A percentile compares a stretch with the other conserved stretches of the same genome.
These are phyloP conservation scores for Fusarium subglutinans DNA, from an alignment of 2,329 filamentous ascomycete genomes.

Conservation along the genomic window DNA sequence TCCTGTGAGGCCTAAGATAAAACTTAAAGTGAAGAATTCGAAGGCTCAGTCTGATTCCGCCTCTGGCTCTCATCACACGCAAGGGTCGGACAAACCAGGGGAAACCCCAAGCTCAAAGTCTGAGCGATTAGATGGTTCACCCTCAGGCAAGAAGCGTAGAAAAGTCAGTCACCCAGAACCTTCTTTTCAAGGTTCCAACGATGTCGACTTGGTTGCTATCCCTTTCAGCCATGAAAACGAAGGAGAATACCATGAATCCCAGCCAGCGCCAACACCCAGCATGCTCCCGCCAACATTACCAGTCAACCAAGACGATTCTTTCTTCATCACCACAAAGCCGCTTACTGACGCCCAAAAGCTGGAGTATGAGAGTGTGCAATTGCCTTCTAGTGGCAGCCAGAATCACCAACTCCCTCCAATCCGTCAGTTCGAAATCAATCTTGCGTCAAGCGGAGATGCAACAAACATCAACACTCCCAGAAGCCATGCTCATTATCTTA, in stretches of 20 bases:
- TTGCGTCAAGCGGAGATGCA: constrained; percentile 46
- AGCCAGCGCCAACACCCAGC: constrained; percentile 29
- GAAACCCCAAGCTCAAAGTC: background rate
- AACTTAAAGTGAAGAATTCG: constrained; percentile 28
- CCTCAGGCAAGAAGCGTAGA: constrained; percentile 36
- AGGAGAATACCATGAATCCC: constrained; percentile 2
- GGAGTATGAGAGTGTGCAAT: constrained; percentile 46
- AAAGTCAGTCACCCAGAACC: constrained; percentile 23
- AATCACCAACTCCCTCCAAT: constrained; percentile 28
- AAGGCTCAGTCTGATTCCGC: background rate
- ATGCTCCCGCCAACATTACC: constrained; percentile 44
- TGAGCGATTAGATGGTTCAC: background rate
- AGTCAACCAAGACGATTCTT: constrained; percentile 41
- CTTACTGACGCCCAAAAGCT: constrained; percentile 51
- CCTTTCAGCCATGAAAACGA: constrained; percentile 35
- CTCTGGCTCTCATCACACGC: background rate
- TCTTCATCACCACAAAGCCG: constrained; percentile 47
- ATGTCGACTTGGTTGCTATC: constrained; percentile 40
- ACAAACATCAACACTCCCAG: constrained; percentile 51
- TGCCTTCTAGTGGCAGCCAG: constrained; percentile 27
- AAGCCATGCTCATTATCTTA: constrained; percentile 31
- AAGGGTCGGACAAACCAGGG: background rate
- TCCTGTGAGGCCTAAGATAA: constrained; percentile 15
- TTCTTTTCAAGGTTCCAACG: constrained; percentile 33
- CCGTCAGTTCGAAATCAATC: constrained; percentile 26